Evolutionary conservation across 768 basidiomycete genomes (phyloP), one percentile per base, ranked within the genome.

Genomic region (Roridomyces roridus): DNA sequence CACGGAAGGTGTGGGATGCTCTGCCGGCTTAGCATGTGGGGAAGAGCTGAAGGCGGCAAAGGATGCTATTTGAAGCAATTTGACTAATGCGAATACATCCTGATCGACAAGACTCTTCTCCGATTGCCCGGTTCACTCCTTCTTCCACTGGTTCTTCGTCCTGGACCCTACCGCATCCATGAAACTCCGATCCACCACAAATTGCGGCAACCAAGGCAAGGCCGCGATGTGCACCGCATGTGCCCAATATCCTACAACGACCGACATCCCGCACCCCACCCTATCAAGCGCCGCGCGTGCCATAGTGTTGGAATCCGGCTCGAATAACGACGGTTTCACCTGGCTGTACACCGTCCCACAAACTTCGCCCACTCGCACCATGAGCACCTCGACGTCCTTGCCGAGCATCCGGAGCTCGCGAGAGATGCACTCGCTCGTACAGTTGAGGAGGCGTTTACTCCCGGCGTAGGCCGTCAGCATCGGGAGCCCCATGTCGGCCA

Each of bases 231-330:
- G 31, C 10, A 23, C 24, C 17, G 49, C 49, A 41, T 50, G 49
- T 23, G 36, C 40, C 49, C 49, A 50, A 36, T 37, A 50, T 28
- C 36, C n/a, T 20, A 26, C 37, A 26, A 50, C 39, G 40, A 23
- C 40, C 26, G 40, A 26, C 26, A 37, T 41, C 39, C 50, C 50
- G 40, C 50, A 51, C 29, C 50, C 50, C 41, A 51, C 50, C 50
- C 23, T 34, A 23, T 41, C 41, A 28, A 51, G 31, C 14, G 41
- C 50, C n/a, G 28, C 34, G 29, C 31, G 29, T 8, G 50, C 50
- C 41, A 51, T 34, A 21, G 29, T 51, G 29, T 26, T 34, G 12
- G 50, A 28, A 23, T 29, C 14, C 50, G 31, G 31, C 14, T 41
- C 41, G 26, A 34, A 34, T 15, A 34, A 8, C 7, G 31, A 34